phyloP scores from a whole-genome alignment of 2,329 filamentous ascomycete genomes.

The Arthrobotrys iridis region DNA sequence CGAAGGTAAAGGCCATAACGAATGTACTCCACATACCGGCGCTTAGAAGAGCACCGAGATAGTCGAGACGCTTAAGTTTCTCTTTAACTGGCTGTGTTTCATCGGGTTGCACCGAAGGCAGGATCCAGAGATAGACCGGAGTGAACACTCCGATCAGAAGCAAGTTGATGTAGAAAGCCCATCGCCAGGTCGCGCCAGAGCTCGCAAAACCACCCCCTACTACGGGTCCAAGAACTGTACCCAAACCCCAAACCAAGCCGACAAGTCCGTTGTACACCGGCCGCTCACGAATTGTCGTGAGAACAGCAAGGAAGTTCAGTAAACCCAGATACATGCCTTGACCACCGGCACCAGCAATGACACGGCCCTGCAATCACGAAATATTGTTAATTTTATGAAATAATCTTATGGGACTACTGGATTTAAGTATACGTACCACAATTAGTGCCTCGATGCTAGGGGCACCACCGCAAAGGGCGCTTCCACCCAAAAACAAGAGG shows the following conservation, averaged over 20 bases:
- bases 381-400: not conserved
- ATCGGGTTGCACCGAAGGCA: constrained; percentile 60
- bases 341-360: constrained; percentile 64
- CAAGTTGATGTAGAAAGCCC: constrained; percentile 70
- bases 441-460: constrained; percentile 58
- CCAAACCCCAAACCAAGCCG: constrained; percentile 62
- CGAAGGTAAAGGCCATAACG: constrained; percentile 67
- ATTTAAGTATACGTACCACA: constrained; percentile 23
- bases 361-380: constrained; percentile 62
- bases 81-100: constrained; percentile 42
- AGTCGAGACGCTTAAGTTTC: constrained; percentile 63
- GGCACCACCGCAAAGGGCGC: constrained; percentile 60
- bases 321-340: constrained; percentile 63
- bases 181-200: constrained; percentile 63
- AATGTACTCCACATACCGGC: constrained; percentile 62
- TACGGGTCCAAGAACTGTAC: constrained; percentile 65
- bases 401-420: no score
- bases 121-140: constrained; percentile 64
- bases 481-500: constrained; percentile 60
- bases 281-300: constrained; percentile 60
- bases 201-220: constrained; percentile 65
- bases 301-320: constrained; percentile 59
- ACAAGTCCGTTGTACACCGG: constrained; percentile 59
- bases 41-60: constrained; percentile 64
- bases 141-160: constrained; percentile 63